phyloP scores from a whole-genome alignment of 768 basidiomycete species.

The Paxillus ammoniavirescens region DNA sequence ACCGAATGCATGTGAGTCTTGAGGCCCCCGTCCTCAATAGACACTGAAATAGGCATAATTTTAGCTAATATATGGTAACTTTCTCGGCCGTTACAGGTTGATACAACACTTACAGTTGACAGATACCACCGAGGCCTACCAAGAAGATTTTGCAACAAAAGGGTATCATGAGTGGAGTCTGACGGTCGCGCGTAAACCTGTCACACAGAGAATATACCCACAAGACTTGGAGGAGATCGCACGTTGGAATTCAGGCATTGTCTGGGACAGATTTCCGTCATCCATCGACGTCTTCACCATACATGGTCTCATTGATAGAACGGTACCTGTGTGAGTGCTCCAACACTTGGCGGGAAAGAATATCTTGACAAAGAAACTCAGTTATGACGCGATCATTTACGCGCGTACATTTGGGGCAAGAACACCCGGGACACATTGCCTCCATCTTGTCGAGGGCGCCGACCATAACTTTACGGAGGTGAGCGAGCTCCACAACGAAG shows the following conservation, averaged over 20 bases:
- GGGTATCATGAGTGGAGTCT: conserved; percentile 65
- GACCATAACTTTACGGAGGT: conserved; percentile 79
- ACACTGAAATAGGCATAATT: conserved; percentile 2
- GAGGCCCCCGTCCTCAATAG: background rate
- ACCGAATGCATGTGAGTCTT: conserved; percentile 67
- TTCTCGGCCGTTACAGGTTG: background rate
- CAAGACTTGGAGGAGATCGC: conserved; percentile 62
- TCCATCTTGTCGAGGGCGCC: conserved; percentile 68
- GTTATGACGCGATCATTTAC: conserved; percentile 73
- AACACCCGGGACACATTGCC: conserved; percentile 63
- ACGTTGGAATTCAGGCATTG: conserved; percentile 62
- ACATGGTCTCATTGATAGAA: conserved; percentile 70
- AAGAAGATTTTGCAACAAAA: conserved; percentile 48
- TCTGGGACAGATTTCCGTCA: conserved; percentile 67
- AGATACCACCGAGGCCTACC: conserved; percentile 37
- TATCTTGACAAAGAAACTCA: conserved; percentile 24
- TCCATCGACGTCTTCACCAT: conserved; percentile 67
- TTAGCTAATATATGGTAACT: conserved; percentile 30
- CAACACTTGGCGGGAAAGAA: background rate
- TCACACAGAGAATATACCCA: conserved; percentile 52
- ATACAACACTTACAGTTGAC: conserved; percentile 2
- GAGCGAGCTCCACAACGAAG: conserved; percentile 8
- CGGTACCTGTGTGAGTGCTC: conserved; percentile 64
- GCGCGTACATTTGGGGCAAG: conserved; percentile 56
- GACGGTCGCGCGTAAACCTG: conserved; percentile 61